Conservation (phyloP, 495 filamentous ascomycete genomes). For the Parachaetomium inaequale region DNA sequence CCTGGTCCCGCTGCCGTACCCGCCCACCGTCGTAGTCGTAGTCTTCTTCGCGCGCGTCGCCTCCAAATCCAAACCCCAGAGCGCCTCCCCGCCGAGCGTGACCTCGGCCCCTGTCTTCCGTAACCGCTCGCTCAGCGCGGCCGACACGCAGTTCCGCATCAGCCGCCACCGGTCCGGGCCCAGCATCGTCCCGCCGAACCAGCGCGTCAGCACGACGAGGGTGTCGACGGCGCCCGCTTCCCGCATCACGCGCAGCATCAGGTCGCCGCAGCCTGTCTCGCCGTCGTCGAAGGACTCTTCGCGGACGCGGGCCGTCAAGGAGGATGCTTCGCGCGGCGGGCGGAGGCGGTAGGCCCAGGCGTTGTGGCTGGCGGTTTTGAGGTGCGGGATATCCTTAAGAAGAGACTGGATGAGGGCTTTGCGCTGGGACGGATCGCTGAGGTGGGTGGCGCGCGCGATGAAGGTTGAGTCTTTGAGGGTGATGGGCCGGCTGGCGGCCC, state of each 20-base stretch:
- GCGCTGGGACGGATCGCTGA: conserved; percentile 39
- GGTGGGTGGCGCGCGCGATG: conserved; percentile 44
- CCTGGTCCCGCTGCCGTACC: conserved; percentile 21
- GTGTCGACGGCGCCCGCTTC: conserved; percentile 75
- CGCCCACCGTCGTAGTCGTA: conserved; percentile 21
- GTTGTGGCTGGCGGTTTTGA: conserved; percentile 50
- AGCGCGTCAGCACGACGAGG: conserved; percentile 83
- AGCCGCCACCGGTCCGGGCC: conserved; percentile 73
- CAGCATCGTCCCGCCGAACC: conserved; percentile 86
- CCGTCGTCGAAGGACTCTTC: conserved; percentile 94
- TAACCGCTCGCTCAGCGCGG: conserved; percentile 45
- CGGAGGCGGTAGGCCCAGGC: conserved; percentile 49
- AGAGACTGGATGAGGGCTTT: conserved; percentile 38
- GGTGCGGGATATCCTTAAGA: conserved; percentile 37
- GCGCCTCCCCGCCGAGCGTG: conserved; percentile 46
- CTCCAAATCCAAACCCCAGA: conserved; percentile 81
- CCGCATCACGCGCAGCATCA: conserved; percentile 76
- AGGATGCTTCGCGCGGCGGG: conserved; percentile 7
- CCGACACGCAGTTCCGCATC: conserved; percentile 48
- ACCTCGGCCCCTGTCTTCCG: conserved; percentile 41
- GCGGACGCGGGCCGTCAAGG: conserved; percentile 41
- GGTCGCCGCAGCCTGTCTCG: conserved; percentile 78
- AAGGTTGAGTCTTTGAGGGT: conserved; percentile 50
- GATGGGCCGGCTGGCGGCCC: conserved; percentile 41
- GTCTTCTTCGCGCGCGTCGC: conserved; percentile 46